Conservation (phyloP, 2,329 filamentous ascomycete species). For the Epichloe gansuensis region DNA sequence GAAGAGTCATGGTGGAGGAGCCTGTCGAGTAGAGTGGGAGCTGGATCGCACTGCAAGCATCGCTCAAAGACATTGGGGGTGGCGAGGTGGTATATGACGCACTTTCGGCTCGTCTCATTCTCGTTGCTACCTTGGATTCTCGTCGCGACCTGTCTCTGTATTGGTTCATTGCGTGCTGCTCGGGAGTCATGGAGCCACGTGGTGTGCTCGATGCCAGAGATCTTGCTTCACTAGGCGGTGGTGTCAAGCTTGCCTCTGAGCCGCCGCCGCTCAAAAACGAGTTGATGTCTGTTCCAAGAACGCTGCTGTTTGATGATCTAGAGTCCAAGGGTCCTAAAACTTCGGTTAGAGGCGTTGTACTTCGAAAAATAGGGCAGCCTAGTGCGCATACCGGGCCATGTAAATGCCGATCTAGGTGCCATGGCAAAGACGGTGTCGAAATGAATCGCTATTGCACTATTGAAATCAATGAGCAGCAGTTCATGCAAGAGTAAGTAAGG, state of each 20-base stretch:
- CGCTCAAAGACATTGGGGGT: slow-evolving; percentile 20
- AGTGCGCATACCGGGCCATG: slow-evolving; percentile 33
- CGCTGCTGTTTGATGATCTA: slow-evolving; percentile 17
- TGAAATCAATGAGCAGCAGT: background rate
- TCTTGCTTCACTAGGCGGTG: slow-evolving; percentile 36
- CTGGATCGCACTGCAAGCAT: slow-evolving; percentile 29
- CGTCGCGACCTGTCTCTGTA: slow-evolving; percentile 47
- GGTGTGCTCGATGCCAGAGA: slow-evolving; percentile 48
- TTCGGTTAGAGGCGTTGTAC: background rate
- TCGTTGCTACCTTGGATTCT: slow-evolving; percentile 41
- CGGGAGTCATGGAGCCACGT: slow-evolving; percentile 39
- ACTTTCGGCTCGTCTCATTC: slow-evolving; percentile 40
- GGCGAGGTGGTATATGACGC: slow-evolving; percentile 29
- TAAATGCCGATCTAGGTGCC: slow-evolving; percentile 37
- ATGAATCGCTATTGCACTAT: slow-evolving; percentile 36
- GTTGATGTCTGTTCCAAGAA: slow-evolving; percentile 33
- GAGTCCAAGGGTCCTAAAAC: slow-evolving; percentile 24
- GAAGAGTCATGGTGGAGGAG: slow-evolving; percentile 35
- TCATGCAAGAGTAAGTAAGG: background rate
- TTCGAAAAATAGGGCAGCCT: slow-evolving; percentile 5
- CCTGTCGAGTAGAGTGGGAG: slow-evolving; percentile 40
- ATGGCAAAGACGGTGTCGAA: slow-evolving; percentile 41
- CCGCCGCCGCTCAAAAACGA: slow-evolving; percentile 28
- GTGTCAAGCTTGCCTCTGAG: slow-evolving; percentile 37
- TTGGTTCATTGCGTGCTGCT: slow-evolving; percentile 50